Evolutionary conservation across 1,284 basidiomycete genomes (phyloP), one percentile per base, ranked within the genome.

Genomic region (Exsudoporus floridanus): DNA sequence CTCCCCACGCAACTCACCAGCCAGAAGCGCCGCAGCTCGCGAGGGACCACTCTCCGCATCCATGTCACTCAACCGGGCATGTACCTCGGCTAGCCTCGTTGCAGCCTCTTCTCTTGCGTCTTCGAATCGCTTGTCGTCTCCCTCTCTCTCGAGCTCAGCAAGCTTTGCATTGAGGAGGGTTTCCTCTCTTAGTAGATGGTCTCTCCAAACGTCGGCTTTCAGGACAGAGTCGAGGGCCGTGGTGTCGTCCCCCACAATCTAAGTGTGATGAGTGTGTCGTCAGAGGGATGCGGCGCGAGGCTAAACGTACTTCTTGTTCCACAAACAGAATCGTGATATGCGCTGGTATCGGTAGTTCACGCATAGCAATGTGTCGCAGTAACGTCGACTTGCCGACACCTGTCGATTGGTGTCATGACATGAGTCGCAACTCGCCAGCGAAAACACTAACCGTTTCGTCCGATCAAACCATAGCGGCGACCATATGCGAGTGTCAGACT

Each of bases 311-410:
- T 74, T 99, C 97, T 76, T 99, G 97, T 71, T 99, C 97, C 56
- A 99, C 97, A 67, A 99, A 97, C 30, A 99, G 78, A 56, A 99
- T 95, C 1, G 93, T 95, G 66, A 99, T 97, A 69, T 98, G 91
- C 0, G 90, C 77, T 10, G 94, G 94, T 54, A 97, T 90, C 10
- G 93, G 88, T 12, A 99, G 87, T 66, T 99, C 97, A 66, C 97
- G 86, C 75, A 99, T 81, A 1, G 97, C 92, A 67, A 99, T 93
- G 70, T 97, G 90, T 44, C 95, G 87, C 33, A 99, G 79, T n/a
- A 99, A 79, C 2, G 97, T 98, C 19, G 94, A 97, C 77, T 99
- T 99, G 74, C 96, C 97, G 63, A 98, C 88, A 88, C 94, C 90
- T 82, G 52, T 30, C 52, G 21, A 37, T 27, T 7, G 46, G 36